These are phyloP conservation scores for Chaetomiaceae sp. DNA, from an alignment of 2,329 filamentous ascomycete genomes.

Conservation along the genomic window DNA sequence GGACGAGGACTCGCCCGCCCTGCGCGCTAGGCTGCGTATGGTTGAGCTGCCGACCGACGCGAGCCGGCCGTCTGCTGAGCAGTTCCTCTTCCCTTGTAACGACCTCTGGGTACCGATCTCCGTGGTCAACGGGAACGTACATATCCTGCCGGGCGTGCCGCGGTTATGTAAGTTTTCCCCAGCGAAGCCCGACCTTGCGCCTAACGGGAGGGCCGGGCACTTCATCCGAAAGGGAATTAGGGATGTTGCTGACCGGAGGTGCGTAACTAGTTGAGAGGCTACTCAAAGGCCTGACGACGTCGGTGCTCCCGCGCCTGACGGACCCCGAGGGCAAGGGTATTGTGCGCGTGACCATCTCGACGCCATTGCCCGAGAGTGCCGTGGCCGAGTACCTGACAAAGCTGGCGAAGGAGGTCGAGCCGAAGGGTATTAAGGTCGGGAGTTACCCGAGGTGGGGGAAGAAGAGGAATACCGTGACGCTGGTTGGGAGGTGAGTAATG, in stretches of 20 bases:
- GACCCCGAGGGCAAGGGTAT: conserved; percentile 81
- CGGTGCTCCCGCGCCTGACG: conserved; percentile 63
- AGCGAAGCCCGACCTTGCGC: no score
- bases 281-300: conserved; percentile 70
- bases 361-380: conserved; percentile 79
- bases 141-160: conserved; percentile 89
- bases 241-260: no score
- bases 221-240: no score
- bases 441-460: conserved; percentile 93
- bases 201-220: no score
- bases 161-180: conserved; percentile 68
- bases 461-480: conserved; percentile 80
- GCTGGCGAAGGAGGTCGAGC: conserved; percentile 67
- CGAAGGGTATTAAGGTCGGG: conserved; percentile 83
- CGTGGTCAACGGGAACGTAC: conserved; percentile 87
- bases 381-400: conserved; percentile 80
- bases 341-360: conserved; percentile 75
- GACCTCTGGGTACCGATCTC: conserved; percentile 87
- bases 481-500: conserved; percentile 59
- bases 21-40: conserved; percentile 85
- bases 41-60: conserved; percentile 77
- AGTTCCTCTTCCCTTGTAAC: conserved; percentile 74
- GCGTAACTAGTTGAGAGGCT: conserved; percentile 71
- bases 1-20: conserved; percentile 73
- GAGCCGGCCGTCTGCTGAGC: conserved; percentile 58